Conservation (phyloP, 805 yeast genomes). For the Brettanomyces anomalus region DNA sequence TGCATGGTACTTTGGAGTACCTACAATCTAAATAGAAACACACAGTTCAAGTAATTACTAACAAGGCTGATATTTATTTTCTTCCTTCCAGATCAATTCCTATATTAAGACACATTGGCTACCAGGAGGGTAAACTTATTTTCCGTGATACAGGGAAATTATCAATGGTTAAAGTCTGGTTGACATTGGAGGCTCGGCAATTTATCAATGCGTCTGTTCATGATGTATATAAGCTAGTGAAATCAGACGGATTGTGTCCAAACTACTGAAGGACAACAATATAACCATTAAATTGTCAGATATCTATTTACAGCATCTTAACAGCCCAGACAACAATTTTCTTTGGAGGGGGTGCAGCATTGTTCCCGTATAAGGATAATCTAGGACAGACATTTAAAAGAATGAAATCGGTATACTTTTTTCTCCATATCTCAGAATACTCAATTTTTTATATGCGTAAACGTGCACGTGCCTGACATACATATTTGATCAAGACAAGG, state of each 20-base stretch:
- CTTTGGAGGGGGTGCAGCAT: background rate
- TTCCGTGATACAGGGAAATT: constrained; percentile 49
- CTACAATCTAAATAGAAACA: constrained; percentile 17
- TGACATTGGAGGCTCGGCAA: constrained; percentile 81
- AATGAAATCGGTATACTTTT: too few species aligned
- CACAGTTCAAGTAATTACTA: background rate
- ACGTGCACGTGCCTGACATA: background rate
- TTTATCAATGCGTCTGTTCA: constrained; percentile 75
- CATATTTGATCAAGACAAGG: background rate
- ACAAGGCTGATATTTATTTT: constrained; percentile 1
- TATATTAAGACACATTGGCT: constrained; percentile 71
- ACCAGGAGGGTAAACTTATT: constrained; percentile 55
- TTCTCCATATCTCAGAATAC: too few species aligned
- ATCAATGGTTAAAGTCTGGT: constrained; percentile 85
- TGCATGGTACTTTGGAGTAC: constrained; percentile 29
- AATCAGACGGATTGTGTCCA: constrained; percentile 59
- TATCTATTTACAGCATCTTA: constrained; percentile 47
- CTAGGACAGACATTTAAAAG: too few species aligned
- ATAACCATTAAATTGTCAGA: background rate
- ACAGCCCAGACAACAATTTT: background rate
- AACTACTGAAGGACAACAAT: constrained; percentile 31
- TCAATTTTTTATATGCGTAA: background rate
- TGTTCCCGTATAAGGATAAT: too few species aligned
- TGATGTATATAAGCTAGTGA: constrained; percentile 55
- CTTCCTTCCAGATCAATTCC: constrained; percentile 57